A percentile compares a stretch with the other conserved stretches of the same genome.
These are phyloP conservation scores for Candida insectorum DNA, from an alignment of 805 yeast genomes.

Conservation along the genomic window DNA sequence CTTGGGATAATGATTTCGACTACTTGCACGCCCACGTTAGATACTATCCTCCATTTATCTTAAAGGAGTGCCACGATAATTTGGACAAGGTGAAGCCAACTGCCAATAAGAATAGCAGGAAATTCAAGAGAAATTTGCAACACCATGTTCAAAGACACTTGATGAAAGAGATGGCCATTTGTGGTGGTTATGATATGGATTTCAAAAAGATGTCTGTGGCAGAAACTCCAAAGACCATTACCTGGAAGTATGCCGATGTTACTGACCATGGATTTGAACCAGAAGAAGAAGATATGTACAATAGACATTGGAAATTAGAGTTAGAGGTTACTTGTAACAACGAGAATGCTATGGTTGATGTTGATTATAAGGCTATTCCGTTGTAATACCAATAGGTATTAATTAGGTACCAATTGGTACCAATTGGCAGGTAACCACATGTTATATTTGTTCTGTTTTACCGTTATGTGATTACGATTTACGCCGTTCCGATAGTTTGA, in stretches of 20 bases:
- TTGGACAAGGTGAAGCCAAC: conserved; percentile 71
- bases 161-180: conserved; percentile 59
- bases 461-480: conserved; percentile 7
- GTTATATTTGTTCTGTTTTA: conserved; percentile 2
- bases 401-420: too few species aligned
- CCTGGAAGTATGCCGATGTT: conserved; percentile 63
- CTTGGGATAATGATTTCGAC: conserved; percentile 74
- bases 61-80: conserved; percentile 63
- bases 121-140: conserved; percentile 69
- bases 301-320: conserved; percentile 63
- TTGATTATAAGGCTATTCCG: conserved; percentile 61
- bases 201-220: conserved; percentile 48
- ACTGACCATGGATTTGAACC: conserved; percentile 53
- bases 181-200: conserved; percentile 56
- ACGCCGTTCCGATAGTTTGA: not conserved
- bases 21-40: conserved; percentile 62
- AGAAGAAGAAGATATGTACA: conserved; percentile 40
- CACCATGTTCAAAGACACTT: conserved; percentile 74
- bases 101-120: conserved; percentile 66
- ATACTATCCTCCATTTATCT: conserved; percentile 72
- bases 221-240: conserved; percentile 47
- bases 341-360: conserved; percentile 62
- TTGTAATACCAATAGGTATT: conserved; percentile 3
- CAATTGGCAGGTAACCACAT: too few species aligned
- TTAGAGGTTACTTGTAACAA: conserved; percentile 65